Conservation (phyloP, 352 stramenopile genomes). For the Phytopythium helicoides region DNA sequence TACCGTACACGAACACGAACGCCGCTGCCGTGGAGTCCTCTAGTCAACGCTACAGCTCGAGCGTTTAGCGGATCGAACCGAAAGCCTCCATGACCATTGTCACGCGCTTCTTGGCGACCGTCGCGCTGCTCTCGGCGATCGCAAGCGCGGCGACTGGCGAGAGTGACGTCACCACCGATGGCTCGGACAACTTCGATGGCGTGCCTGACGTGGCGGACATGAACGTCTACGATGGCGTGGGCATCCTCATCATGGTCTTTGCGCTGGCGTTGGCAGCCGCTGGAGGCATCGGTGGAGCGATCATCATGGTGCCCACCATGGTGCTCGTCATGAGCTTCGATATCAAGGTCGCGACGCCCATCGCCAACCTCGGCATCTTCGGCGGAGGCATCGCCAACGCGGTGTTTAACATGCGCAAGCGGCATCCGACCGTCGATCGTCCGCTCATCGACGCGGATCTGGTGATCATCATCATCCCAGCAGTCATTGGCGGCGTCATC, state of each 20-base stretch:
- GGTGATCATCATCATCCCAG: conserved; percentile 56
- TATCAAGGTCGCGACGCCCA: conserved; percentile 61
- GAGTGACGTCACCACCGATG: conserved; percentile 12
- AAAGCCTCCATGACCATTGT: no score
- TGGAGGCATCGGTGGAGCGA: conserved; percentile 43
- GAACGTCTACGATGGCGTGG: conserved; percentile 36
- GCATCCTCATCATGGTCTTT: conserved; percentile 46
- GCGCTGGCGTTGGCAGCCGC: conserved; percentile 46
- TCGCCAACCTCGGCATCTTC: conserved; percentile 64
- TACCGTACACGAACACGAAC: no score
- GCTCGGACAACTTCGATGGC: conserved; percentile 11
- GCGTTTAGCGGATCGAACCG: no score
- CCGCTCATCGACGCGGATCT: conserved; percentile 62
- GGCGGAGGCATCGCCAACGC: conserved; percentile 60
- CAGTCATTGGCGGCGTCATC: conserved; percentile 55
- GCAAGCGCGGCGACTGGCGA: not conserved
- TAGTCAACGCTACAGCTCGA: no score
- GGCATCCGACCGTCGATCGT: conserved; percentile 48
- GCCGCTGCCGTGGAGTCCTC: no score
- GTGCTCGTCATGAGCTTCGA: conserved; percentile 66
- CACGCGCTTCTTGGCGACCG: not conserved
- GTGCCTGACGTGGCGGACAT: conserved; percentile 33
- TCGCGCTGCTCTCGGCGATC: conserved; percentile 2
- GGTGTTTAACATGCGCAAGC: conserved; percentile 61
- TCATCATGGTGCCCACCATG: conserved; percentile 56